phyloP scores from a whole-genome alignment of 176 grass and related monocot genomes.

The Raddia guianensis region DNA sequence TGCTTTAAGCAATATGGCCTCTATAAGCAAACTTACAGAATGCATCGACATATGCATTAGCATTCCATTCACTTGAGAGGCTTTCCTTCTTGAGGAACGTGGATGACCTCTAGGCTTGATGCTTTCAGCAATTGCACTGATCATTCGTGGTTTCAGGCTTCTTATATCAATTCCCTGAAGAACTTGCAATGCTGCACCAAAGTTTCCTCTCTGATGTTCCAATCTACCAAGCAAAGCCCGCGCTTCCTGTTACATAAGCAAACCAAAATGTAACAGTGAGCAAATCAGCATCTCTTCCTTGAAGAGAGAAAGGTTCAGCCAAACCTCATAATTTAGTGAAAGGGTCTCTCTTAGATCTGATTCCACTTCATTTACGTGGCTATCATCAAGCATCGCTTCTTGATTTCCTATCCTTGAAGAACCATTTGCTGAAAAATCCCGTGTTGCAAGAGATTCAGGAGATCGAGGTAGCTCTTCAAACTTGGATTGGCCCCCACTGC shows the following conservation, averaged over 20 bases:
- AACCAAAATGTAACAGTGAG: slow-evolving; percentile 38
- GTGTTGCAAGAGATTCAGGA: slow-evolving; percentile 88
- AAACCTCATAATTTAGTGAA: slow-evolving; percentile 99
- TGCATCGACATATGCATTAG: slow-evolving; percentile 93
- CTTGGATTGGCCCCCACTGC: slow-evolving; percentile 83
- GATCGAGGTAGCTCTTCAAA: slow-evolving; percentile 88
- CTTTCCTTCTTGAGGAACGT: slow-evolving; percentile 65
- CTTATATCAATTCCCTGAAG: slow-evolving; percentile 90
- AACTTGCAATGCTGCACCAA: slow-evolving; percentile 94
- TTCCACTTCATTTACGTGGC: slow-evolving; percentile 88
- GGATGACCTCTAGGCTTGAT: slow-evolving; percentile 58
- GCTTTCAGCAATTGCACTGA: slow-evolving; percentile 72
- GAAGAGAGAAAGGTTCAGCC: slow-evolving; percentile 20
- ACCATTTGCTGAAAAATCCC: slow-evolving; percentile 79
- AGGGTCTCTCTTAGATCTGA: slow-evolving; percentile 89
- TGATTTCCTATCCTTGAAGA: slow-evolving; percentile 57
- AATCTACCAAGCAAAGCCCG: slow-evolving; percentile 90
- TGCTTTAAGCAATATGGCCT: slow-evolving; percentile 92
- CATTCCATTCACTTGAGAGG: slow-evolving; percentile 62
- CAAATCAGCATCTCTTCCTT: slow-evolving; percentile 30
- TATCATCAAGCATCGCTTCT: slow-evolving; percentile 79
- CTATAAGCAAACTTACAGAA: slow-evolving; percentile 91
- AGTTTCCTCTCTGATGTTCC: slow-evolving; percentile 95
- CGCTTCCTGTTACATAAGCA: slow-evolving; percentile 69
- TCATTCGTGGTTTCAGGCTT: slow-evolving; percentile 71